phyloP scores from a whole-genome alignment of 129 eudicot genomes.

The Solidago caesia region DNA sequence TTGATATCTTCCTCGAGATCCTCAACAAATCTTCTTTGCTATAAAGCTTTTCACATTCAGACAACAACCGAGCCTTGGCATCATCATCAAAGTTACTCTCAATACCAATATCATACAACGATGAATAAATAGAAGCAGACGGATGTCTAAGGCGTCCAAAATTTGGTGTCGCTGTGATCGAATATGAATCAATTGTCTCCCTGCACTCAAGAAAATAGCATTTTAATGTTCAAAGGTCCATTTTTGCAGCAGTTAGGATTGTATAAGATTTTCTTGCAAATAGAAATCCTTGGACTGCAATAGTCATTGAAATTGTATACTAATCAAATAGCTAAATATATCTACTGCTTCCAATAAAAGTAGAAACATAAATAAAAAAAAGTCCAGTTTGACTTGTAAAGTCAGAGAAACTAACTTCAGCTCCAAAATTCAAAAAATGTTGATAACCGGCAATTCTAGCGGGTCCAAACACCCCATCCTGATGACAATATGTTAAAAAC shows the following conservation, averaged over 20 bases:
- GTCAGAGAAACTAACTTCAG: neutral
- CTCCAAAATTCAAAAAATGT: no score
- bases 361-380: neutral
- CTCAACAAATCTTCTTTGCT: slow-evolving; percentile 44
- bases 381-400: neutral
- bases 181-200: slow-evolving; percentile 64
- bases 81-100: slow-evolving; percentile 49
- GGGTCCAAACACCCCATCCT: no score
- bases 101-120: slow-evolving; percentile 26
- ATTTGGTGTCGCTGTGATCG: slow-evolving; percentile 82
- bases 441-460: no score
- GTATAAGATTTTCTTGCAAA: no score
- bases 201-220: slow-evolving; percentile 46
- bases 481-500: no score
- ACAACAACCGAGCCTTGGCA: slow-evolving; percentile 51
- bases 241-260: no score
- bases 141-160: slow-evolving; percentile 48
- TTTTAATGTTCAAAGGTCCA: neutral
- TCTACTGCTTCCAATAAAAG: neutral
- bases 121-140: slow-evolving; percentile 36
- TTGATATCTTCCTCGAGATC: slow-evolving; percentile 45
- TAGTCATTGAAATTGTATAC: no score
- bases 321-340: neutral
- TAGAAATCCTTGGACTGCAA: no score
- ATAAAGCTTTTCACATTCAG: slow-evolving; percentile 52